phyloP scores from a whole-genome alignment of 2,329 filamentous ascomycete genomes.

The Trichoderma citrinoviride region DNA sequence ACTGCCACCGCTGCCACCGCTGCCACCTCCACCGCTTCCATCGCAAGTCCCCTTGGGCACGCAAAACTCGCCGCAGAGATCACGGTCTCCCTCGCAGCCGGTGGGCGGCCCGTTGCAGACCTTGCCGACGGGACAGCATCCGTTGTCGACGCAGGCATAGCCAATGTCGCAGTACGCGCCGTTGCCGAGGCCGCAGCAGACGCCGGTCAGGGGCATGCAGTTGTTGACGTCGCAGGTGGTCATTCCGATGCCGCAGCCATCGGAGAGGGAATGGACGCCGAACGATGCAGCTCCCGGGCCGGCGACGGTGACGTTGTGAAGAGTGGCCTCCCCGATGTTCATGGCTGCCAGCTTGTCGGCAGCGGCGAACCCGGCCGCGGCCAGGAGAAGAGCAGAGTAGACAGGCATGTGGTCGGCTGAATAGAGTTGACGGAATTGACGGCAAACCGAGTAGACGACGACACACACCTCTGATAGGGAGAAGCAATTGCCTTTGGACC shows the following conservation, averaged over 20 bases:
- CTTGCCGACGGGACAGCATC: conserved; percentile 35
- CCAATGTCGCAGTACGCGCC: conserved; percentile 23
- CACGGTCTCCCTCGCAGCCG: conserved; percentile 19
- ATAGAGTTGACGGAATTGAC: conserved; percentile 9
- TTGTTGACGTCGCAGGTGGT: conserved; percentile 30
- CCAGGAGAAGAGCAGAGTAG: conserved; percentile 30
- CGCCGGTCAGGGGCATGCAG: conserved; percentile 33
- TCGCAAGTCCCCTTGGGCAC: conserved; percentile 18
- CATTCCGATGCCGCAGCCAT: conserved; percentile 27
- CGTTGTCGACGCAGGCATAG: conserved; percentile 20
- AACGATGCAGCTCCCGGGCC: conserved; percentile 21
- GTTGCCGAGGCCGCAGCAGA: conserved; percentile 30
- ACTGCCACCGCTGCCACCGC: neutral
- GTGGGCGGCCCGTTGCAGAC: conserved; percentile 25
- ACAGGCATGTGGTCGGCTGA: conserved; percentile 30
- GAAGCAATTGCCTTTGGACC: neutral
- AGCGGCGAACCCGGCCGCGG: conserved; percentile 27
- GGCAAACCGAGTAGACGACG: neutral
- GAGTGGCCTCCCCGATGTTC: conserved; percentile 2
- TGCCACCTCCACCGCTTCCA: conserved; percentile 24
- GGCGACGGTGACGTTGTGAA: conserved; percentile 22
- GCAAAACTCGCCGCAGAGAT: conserved; percentile 25
- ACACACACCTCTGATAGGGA: neutral
- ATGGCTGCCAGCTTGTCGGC: conserved; percentile 21
- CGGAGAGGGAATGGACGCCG: conserved; percentile 23